phyloP scores from a whole-genome alignment of 2,329 filamentous ascomycete genomes.

The Anthostomella pinea region DNA sequence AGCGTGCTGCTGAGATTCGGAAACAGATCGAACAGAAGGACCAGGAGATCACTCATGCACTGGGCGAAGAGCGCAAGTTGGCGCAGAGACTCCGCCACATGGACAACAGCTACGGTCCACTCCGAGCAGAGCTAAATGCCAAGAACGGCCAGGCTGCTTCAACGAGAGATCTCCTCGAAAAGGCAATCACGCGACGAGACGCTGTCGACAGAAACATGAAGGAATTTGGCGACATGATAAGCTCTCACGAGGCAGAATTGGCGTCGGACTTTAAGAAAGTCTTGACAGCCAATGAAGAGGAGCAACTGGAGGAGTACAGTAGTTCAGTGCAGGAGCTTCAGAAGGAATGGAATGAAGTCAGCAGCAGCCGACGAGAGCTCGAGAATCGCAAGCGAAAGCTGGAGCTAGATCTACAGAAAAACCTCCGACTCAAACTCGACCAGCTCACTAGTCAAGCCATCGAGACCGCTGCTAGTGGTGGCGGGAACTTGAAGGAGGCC shows the following conservation, averaged over 20 bases:
- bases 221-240: constrained; percentile 70
- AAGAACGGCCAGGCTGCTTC: constrained; percentile 74
- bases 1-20: constrained; percentile 63
- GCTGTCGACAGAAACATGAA: constrained; percentile 74
- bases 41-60: constrained; percentile 84
- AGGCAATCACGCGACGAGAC: constrained; percentile 61
- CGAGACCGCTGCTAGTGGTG: constrained; percentile 61
- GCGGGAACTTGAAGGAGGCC: constrained; percentile 70
- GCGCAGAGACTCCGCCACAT: constrained; percentile 75
- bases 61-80: constrained; percentile 78
- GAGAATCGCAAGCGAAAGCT: constrained; percentile 79
- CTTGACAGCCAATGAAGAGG: constrained; percentile 77
- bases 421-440: constrained; percentile 81
- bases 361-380: constrained; percentile 69
- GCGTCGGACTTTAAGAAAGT: constrained; percentile 89
- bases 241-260: constrained; percentile 76
- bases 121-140: constrained; percentile 71
- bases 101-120: constrained; percentile 77
- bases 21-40: constrained; percentile 73
- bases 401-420: constrained; percentile 85
- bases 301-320: constrained; percentile 70
- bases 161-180: constrained; percentile 69
- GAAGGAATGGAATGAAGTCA: constrained; percentile 72
- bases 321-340: constrained; percentile 69
- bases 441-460: constrained; percentile 76